phyloP scores from a whole-genome alignment of 306 rosid species.

The Fragaria nilgerrensis region DNA sequence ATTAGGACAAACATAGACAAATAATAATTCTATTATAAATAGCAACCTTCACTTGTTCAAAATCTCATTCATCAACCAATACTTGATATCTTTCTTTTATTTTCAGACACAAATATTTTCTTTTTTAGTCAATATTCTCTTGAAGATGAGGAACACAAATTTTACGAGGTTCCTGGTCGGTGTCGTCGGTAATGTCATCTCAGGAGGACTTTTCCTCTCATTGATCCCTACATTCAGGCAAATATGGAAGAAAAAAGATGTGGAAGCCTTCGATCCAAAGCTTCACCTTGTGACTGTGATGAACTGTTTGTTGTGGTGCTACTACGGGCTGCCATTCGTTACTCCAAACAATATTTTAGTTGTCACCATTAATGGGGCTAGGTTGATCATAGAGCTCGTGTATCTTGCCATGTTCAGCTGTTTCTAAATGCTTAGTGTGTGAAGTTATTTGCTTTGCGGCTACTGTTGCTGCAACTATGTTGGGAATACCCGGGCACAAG shows the following conservation, averaged over 20 bases:
- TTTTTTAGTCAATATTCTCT: no score
- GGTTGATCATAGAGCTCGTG: constrained; percentile 49
- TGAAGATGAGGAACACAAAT: no score
- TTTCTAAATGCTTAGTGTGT: neutral
- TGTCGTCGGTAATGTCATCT: no score
- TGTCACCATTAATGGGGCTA: constrained; percentile 53
- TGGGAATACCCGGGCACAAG: constrained; percentile 33
- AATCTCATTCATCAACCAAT: no score
- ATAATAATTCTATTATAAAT: no score
- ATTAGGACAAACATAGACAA: no score
- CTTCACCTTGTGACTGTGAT: constrained; percentile 59
- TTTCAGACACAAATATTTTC: no score
- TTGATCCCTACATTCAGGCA: constrained; percentile 57
- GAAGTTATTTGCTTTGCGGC: constrained; percentile 40
- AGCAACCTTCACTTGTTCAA: no score
- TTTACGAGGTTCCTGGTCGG: no score
- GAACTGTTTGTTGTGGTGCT: constrained; percentile 67
- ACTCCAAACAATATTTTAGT: constrained; percentile 63
- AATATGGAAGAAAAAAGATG: constrained; percentile 51
- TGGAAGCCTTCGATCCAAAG: constrained; percentile 64
- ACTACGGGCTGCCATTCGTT: constrained; percentile 74
- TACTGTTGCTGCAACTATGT: constrained; percentile 37
- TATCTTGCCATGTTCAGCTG: constrained; percentile 47
- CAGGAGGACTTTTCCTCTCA: constrained; percentile 48
- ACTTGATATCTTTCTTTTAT: no score